Evolutionary conservation across 306 rosid genomes (phyloP), one percentile per base, ranked within the genome.

Genomic region (Gynostemma pentaphyllum): DNA sequence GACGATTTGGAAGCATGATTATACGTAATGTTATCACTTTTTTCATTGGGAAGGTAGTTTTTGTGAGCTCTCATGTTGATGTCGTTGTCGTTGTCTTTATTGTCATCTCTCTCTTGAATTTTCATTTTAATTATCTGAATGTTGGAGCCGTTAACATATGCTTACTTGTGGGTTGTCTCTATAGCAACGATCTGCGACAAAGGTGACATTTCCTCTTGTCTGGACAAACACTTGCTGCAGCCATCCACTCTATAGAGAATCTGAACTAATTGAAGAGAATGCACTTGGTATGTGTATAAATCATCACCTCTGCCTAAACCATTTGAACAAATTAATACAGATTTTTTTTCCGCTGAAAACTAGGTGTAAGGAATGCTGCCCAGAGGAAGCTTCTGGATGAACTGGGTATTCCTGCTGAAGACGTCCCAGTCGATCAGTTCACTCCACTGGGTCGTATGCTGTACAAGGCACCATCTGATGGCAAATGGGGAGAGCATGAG

Each of bases 201-300:
- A 94, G 81, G 97, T 94, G 24, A 94, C 99, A 30, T 94, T 94
- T 74, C 99, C 99, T 42, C 99, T 88, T 52, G 99, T 88, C 72
- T 94, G 99, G 99, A 94, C 99, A 32, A 88, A 94, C 78, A 86
- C 99, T 55, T 94, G 99, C 79, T 94, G 99, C 76, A 94, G 99
- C 88, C 99, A 94, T 71, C 99, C 99, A 18, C 78, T 94, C 54
- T 83, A 81, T 76, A 95, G 95, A 53, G 97, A 94, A 72, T 88
- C 97, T 67, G 99, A 94, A 82, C 95, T 94, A 70, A 86, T 88
- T 27, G 83, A 76, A 1, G 90, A 94, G 71, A 72, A 81, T 45
- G 61, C 76, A 57, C 95, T 88, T 53, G 99, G 99, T 94, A 81
- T 66, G 34, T 67, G 47, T 44, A 30, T 42, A 54, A 14, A 29